Evolutionary conservation across 441 rosid genomes (phyloP), one percentile per base, ranked within the genome.

Genomic region (Kokia cookei): DNA sequence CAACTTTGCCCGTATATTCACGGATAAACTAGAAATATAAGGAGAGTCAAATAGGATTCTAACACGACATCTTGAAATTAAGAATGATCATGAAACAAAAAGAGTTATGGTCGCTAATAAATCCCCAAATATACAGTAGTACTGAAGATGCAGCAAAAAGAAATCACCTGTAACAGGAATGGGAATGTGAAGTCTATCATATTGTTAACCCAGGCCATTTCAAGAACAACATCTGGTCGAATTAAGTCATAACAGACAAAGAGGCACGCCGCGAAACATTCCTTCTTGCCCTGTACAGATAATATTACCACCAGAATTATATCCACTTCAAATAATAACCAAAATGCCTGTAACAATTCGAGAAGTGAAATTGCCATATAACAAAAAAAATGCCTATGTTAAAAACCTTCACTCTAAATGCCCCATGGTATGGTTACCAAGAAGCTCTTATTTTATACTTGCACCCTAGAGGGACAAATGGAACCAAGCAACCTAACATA

Each of bases 161-260:
- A 57, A 64, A 75, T 78, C 74, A 94, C 98, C 97, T 96, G 98
- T 65, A 96, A 86, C 68, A 91, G 79, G 79, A 90, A 96, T 55
- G 99, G 98, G 88, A 96, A 96, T 76, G 98, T 98, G 81, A 94
- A 94, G 83, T 94, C 99, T 13, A 96, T 74, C 94, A 96, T 89
- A 55, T 86, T 91, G 87, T 96, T 93, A 75, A 91, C 89, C 98
- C 98, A 94, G 57, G 98, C 95, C 29, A 88, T 95, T 73, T 96
- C 98, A 72, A 96, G 91, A 60, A 92, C 97, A 71, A 93, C 83
- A 64, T 96, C 99, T 65, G 95, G 82, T 73, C 97, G 91, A 78
- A 96, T 80, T 70, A 91, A 86, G 83, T 96, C 98, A 54, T 96
- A 91, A 73, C 98, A 94, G 67, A 96, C 99, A 85, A 94, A 96